phyloP scores from a whole-genome alignment of 257 asterid species.

The Solanum bulbocastanum region DNA sequence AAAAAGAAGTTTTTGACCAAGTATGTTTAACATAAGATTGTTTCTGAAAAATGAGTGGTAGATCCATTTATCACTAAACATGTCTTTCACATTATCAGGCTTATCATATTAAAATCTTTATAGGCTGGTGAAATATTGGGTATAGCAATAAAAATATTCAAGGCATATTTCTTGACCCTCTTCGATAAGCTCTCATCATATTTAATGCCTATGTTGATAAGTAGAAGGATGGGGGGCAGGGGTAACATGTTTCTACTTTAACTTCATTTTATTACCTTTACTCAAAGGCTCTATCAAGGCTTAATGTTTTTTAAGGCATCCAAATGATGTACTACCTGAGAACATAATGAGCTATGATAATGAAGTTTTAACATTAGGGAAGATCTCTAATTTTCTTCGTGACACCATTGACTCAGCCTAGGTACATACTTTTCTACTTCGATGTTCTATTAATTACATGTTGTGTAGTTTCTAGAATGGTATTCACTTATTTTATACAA shows the following conservation, averaged over 20 bases:
- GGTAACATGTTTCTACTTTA: background rate
- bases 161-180: no score
- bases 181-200: slow-evolving; percentile 54
- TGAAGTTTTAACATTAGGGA: slow-evolving; percentile 90
- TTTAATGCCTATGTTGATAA: slow-evolving; percentile 96
- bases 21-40: background rate
- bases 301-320: slow-evolving; percentile 46
- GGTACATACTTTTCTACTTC: slow-evolving; percentile 21
- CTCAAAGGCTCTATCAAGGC: slow-evolving; percentile 90
- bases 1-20: no score
- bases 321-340: slow-evolving; percentile 50
- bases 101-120: background rate
- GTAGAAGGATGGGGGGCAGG: background rate
- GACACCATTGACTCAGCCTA: slow-evolving; percentile 79
- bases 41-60: background rate
- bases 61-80: background rate
- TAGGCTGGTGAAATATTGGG: slow-evolving; percentile 90
- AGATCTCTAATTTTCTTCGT: slow-evolving; percentile 82
- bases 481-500: background rate
- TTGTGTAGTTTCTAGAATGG: background rate
- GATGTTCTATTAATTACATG: background rate
- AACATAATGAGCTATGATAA: slow-evolving; percentile 63
- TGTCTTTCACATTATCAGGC: background rate
- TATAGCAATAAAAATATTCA: slow-evolving; percentile 64
- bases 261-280: background rate